These are phyloP conservation scores for Botrytis squamosa DNA, from an alignment of 2,329 filamentous ascomycete genomes.

Conservation along the genomic window DNA sequence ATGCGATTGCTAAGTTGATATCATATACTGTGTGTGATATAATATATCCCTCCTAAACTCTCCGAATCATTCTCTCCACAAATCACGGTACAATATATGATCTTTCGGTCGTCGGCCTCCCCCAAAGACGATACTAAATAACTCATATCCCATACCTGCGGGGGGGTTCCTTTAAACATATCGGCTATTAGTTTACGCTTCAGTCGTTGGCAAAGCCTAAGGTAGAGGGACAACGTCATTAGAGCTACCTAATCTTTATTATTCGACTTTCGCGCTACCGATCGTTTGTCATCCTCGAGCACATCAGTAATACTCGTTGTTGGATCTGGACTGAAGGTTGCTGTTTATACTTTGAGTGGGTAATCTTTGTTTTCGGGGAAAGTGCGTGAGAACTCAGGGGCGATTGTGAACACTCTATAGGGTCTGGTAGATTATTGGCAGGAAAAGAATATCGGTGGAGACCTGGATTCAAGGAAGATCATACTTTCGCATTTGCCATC, in stretches of 20 bases:
- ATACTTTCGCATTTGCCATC: not conserved
- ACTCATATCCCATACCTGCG: not conserved
- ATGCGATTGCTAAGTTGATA: not conserved
- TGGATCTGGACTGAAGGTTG: not conserved
- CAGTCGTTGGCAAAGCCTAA: not conserved
- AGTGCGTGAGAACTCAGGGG: not conserved
- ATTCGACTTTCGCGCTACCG: constrained; percentile 2
- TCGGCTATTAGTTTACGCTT: not conserved
- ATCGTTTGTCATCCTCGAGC: not conserved
- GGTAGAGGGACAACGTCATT: not conserved
- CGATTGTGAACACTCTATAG: constrained; percentile 3
- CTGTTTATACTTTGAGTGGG: not conserved
- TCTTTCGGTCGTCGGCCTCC: not conserved
- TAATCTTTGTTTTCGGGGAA: not conserved
- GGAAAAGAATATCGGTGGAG: constrained; percentile 1
- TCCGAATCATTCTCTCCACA: not conserved
- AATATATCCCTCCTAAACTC: not conserved
- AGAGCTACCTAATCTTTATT: not conserved
- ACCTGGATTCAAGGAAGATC: not conserved
- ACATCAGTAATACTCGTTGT: constrained; percentile 5
- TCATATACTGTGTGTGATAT: not conserved
- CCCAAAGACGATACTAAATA: not conserved
- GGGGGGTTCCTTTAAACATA: not conserved
- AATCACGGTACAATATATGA: not conserved
- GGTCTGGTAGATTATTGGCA: not conserved